Percentiles rank a stretch among this genome's conserved stretches.
These are phyloP conservation scores for Colletotrichum musicola DNA, from an alignment of 2,329 filamentous ascomycete genomes.

Conservation along the genomic window DNA sequence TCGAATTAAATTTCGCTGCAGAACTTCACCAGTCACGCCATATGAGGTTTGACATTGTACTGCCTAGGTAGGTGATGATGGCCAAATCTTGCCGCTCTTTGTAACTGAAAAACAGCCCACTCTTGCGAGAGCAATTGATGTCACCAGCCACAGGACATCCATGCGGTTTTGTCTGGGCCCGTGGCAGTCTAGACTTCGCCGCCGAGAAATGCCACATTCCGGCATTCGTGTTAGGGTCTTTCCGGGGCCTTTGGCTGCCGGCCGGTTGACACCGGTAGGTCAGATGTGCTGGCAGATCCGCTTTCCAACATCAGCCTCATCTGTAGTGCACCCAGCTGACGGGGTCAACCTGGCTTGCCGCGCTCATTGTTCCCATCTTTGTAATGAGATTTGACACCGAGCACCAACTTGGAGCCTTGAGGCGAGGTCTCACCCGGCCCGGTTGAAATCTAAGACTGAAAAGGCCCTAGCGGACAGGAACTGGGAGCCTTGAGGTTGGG, in stretches of 20 bases:
- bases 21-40: slow-evolving; percentile 6
- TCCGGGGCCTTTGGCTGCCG: no score
- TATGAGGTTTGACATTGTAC: neutral
- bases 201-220: no score
- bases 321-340: slow-evolving; percentile 5
- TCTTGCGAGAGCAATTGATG: neutral
- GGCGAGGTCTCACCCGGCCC: slow-evolving; percentile 11
- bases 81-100: neutral
- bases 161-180: no score
- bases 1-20: neutral
- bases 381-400: neutral
- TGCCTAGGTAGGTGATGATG: neutral
- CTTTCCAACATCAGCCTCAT: slow-evolving; percentile 26
- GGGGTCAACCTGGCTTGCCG: slow-evolving; percentile 2
- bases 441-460: neutral
- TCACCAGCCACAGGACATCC: no score
- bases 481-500: no score
- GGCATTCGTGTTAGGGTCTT: no score
- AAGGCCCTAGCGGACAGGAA: neutral
- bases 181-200: no score
- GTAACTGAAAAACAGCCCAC: neutral
- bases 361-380: neutral
- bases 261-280: neutral
- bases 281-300: slow-evolving; percentile 20
- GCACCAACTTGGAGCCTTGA: neutral